phyloP scores from a whole-genome alignment of 148 eudicot genomes.

The Persicaria maculosa region DNA sequence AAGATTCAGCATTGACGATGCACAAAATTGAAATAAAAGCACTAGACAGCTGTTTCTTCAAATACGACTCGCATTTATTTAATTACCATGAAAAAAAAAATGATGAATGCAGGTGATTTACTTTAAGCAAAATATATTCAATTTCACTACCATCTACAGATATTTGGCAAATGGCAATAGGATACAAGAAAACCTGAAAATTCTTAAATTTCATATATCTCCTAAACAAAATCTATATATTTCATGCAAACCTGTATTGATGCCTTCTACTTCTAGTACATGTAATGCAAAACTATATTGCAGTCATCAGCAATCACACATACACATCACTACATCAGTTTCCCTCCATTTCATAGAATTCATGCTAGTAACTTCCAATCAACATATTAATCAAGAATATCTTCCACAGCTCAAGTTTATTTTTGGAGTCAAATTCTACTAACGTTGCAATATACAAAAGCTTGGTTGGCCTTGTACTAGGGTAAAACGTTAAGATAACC shows the following conservation, averaged over 20 bases:
- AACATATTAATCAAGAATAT: not conserved
- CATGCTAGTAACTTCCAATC: constrained; percentile 1
- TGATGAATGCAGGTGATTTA: not conserved
- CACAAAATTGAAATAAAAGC: not conserved
- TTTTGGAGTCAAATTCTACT: not conserved
- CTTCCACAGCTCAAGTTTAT: not conserved
- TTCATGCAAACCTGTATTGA: not conserved
- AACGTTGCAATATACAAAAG: not conserved
- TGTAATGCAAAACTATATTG: no score
- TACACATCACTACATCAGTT: not conserved
- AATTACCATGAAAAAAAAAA: not conserved
- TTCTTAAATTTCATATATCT: not conserved
- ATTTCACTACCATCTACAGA: not conserved
- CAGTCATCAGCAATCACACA: no score
- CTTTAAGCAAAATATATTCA: not conserved
- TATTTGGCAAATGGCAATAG: not conserved
- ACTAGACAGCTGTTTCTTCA: not conserved
- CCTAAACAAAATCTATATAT: not conserved
- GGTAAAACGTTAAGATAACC: not conserved
- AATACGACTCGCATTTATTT: no score
- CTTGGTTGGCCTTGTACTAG: not conserved
- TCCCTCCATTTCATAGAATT: not conserved
- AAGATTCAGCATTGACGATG: not conserved
- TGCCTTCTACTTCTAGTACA: not conserved
- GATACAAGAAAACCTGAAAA: not conserved